phyloP scores from a whole-genome alignment of 2,329 filamentous ascomycete genomes.

The Colletotrichum theobromicola region DNA sequence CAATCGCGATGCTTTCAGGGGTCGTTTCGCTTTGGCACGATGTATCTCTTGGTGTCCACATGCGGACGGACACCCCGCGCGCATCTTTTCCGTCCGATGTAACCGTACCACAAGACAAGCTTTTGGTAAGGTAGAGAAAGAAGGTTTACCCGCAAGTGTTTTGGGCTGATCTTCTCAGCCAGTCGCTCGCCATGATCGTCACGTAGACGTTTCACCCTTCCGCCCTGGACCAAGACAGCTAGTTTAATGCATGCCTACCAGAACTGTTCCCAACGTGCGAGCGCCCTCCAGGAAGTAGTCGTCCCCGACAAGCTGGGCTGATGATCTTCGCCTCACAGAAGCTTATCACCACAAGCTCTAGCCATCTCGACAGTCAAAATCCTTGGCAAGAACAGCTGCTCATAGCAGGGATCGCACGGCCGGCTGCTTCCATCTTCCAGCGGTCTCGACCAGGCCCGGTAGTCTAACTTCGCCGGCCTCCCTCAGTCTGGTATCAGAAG shows the following conservation, averaged over 20 bases:
- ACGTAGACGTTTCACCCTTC: neutral
- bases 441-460: neutral
- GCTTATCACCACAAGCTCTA: neutral
- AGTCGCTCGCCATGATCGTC: neutral
- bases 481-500: neutral
- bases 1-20: neutral
- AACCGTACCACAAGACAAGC: neutral
- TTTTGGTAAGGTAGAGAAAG: neutral
- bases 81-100: conserved; percentile 1
- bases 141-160: conserved; percentile 6
- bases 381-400: conserved; percentile 5
- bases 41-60: neutral
- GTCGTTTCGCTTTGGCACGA: neutral
- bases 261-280: neutral
- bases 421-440: neutral
- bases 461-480: neutral
- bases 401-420: neutral
- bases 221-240: neutral
- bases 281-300: neutral
- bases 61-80: neutral
- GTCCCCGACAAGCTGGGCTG: neutral
- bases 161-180: conserved; percentile 6
- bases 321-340: neutral
- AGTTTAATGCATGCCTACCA: neutral
- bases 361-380: neutral